Conservation (phyloP, 2,329 filamentous ascomycete genomes). For the Aspergillus luchuensis region DNA sequence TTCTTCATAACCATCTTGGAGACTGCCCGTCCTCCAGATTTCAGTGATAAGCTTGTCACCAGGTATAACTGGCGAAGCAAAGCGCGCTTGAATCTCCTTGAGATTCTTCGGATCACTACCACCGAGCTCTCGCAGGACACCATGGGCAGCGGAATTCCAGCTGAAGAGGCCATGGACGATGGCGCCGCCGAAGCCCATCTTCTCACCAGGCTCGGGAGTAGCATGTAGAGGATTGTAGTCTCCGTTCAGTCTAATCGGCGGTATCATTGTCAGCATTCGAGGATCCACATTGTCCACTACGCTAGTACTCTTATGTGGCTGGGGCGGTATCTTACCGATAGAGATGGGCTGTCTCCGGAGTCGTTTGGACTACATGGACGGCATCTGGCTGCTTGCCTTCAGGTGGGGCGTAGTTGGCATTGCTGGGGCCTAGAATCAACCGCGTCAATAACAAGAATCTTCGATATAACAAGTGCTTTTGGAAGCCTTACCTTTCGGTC, state of each 20-base stretch:
- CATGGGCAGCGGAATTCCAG: constrained; percentile 79
- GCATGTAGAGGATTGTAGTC: constrained; percentile 95
- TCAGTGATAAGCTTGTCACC: constrained; percentile 79
- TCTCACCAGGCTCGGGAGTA: constrained; percentile 76
- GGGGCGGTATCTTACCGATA: constrained; percentile 57
- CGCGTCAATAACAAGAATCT: constrained; percentile 9
- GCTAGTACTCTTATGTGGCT: background rate
- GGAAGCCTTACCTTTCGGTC: constrained; percentile 71
- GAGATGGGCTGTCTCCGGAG: constrained; percentile 69
- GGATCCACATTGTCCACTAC: background rate
- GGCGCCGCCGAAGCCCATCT: constrained; percentile 87
- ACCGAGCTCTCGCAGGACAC: constrained; percentile 71
- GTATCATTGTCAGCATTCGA: background rate
- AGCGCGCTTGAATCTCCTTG: constrained; percentile 85
- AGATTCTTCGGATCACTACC: constrained; percentile 78
- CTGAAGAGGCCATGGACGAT: constrained; percentile 90
- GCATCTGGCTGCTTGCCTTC: constrained; percentile 70
- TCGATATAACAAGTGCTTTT: background rate
- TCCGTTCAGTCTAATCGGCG: constrained; percentile 69
- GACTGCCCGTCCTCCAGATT: constrained; percentile 74
- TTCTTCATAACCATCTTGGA: constrained; percentile 70
- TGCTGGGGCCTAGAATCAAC: constrained; percentile 58
- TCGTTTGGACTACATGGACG: constrained; percentile 70
- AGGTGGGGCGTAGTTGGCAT: constrained; percentile 75
- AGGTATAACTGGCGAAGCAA: constrained; percentile 80